Conservation (phyloP, 805 yeast species). For the Naumovozyma castellii region DNA sequence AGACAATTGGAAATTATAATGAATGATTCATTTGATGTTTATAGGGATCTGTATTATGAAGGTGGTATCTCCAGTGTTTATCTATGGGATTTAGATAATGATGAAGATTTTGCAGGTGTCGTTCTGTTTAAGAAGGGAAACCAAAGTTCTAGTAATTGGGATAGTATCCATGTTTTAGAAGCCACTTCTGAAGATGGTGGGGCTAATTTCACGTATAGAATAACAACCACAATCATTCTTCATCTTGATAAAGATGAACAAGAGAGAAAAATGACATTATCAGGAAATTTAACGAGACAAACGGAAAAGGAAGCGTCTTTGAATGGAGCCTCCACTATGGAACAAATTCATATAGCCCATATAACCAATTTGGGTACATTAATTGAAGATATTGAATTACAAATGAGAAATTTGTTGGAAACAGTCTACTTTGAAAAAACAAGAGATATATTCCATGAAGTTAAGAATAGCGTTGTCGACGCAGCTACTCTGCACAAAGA, state of each 20-base stretch:
- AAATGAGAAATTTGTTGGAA: slow-evolving; percentile 76
- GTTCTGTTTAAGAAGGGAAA: slow-evolving; percentile 63
- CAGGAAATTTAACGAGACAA: slow-evolving; percentile 86
- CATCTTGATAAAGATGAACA: slow-evolving; percentile 38
- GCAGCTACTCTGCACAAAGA: slow-evolving; percentile 18
- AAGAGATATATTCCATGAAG: slow-evolving; percentile 71
- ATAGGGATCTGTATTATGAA: slow-evolving; percentile 88
- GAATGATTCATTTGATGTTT: slow-evolving; percentile 84
- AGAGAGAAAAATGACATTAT: slow-evolving; percentile 39
- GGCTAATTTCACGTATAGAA: slow-evolving; percentile 43
- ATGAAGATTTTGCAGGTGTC: slow-evolving; percentile 72
- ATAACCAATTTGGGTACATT: slow-evolving; percentile 76
- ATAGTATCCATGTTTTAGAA: slow-evolving; percentile 88
- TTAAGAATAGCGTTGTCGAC: slow-evolving; percentile 34
- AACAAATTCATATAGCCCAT: slow-evolving; percentile 47
- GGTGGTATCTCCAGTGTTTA: slow-evolving; percentile 88
- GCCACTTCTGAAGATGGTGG: slow-evolving; percentile 35
- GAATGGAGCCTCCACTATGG: slow-evolving; percentile 14
- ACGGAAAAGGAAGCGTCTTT: slow-evolving; percentile 43
- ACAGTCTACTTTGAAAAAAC: slow-evolving; percentile 95
- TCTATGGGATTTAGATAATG: slow-evolving; percentile 77
- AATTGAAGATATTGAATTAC: slow-evolving; percentile 81
- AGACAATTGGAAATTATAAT: slow-evolving; percentile 71
- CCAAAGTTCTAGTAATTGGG: slow-evolving; percentile 59
- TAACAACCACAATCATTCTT: slow-evolving; percentile 82